A percentile compares a stretch with the other conserved stretches of the same genome.
Conservation (phyloP, 2,329 filamentous ascomycete species). For the Clarireedia hainanense region DNA sequence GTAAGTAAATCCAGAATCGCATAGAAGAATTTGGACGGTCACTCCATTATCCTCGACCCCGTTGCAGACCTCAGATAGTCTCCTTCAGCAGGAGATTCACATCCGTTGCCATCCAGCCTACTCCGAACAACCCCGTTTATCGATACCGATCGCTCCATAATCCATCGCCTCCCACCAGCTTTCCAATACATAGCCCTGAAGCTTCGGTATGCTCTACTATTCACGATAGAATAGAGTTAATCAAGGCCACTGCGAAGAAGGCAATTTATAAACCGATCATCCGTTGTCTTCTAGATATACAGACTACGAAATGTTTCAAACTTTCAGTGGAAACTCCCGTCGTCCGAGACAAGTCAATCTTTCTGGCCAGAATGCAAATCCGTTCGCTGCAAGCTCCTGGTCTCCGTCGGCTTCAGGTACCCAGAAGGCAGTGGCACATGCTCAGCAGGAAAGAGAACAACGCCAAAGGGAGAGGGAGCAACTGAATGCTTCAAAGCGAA, state of each 20-base stretch:
- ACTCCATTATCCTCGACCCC: too few species aligned
- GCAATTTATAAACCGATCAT: background rate
- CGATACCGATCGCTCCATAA: background rate
- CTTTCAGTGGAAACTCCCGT: constrained; percentile 81
- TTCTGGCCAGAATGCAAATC: constrained; percentile 74
- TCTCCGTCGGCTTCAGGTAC: constrained; percentile 51
- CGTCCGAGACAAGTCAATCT: constrained; percentile 90
- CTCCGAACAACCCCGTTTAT: background rate
- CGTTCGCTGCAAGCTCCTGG: constrained; percentile 61
- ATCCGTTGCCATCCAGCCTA: background rate
- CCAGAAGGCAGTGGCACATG: constrained; percentile 72
- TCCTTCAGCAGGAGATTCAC: too few species aligned
- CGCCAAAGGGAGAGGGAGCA: constrained; percentile 75
- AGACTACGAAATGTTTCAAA: constrained; percentile 64
- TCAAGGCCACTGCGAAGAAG: constrained; percentile 7
- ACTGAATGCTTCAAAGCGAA: constrained; percentile 61
- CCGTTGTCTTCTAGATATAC: too few species aligned
- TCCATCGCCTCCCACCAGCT: background rate
- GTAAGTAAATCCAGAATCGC: background rate
- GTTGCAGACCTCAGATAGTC: too few species aligned
- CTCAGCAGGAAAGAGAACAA: constrained; percentile 75
- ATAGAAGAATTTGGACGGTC: background rate
- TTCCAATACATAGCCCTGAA: background rate
- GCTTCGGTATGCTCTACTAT: constrained; percentile 18
- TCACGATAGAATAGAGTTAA: constrained; percentile 12